These are phyloP conservation scores for Aspergillus floridensis DNA, from an alignment of 2,329 filamentous ascomycete genomes.

Conservation along the genomic window DNA sequence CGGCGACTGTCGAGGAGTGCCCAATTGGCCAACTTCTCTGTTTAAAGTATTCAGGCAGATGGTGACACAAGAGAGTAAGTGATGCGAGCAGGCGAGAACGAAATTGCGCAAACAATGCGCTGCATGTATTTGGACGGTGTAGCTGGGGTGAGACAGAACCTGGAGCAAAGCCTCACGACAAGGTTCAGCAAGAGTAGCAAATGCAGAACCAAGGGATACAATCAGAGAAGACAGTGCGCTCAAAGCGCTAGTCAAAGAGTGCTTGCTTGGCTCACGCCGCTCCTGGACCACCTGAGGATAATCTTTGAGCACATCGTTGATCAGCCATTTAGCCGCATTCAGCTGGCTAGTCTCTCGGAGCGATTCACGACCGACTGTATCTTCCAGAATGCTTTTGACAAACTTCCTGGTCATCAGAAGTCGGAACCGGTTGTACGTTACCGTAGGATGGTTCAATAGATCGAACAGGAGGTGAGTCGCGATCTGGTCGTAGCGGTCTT, in stretches of 20 bases:
- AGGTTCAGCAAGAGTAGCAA: conserved; percentile 72
- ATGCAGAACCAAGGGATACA: conserved; percentile 74
- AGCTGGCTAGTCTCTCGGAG: conserved; percentile 87
- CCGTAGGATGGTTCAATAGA: conserved; percentile 70
- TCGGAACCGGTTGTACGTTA: conserved; percentile 82
- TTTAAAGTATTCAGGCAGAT: conserved; percentile 96
- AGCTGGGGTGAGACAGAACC: conserved; percentile 89
- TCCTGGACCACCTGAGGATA: conserved; percentile 89
- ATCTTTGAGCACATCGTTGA: conserved; percentile 89
- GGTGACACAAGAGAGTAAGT: conserved; percentile 84
- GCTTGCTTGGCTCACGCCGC: conserved; percentile 82
- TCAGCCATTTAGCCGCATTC: conserved; percentile 73
- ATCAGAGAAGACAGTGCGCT: conserved; percentile 78
- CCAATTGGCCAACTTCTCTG: conserved; percentile 76
- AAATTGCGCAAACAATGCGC: conserved; percentile 83
- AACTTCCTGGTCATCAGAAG: conserved; percentile 81
- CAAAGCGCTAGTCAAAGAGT: conserved; percentile 74
- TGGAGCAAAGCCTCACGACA: conserved; percentile 86
- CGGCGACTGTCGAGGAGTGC: conserved; percentile 71
- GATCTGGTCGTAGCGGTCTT: conserved; percentile 77
- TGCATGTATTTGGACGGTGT: conserved; percentile 89
- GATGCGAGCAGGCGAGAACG: conserved; percentile 85
- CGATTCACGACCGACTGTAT: conserved; percentile 75
- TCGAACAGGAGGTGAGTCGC: conserved; percentile 78
- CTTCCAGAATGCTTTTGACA: conserved; percentile 77